Percentiles rank a stretch among this genome's conserved stretches.
Conservation (phyloP, 129 eudicot species). For the Lactuca saligna region DNA sequence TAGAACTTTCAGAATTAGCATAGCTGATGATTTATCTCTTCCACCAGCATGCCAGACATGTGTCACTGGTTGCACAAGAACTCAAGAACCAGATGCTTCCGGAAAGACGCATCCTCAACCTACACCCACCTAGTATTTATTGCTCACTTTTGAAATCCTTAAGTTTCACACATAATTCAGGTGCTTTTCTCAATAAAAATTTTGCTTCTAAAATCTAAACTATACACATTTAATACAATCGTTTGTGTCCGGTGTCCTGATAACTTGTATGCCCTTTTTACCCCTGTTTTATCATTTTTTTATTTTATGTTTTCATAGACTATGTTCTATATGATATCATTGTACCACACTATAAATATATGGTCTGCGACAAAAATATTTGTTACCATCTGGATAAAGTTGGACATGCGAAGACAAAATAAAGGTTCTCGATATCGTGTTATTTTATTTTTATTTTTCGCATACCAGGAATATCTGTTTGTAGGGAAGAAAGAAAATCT, state of each 20-base stretch:
- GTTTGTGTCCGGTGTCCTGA: not conserved
- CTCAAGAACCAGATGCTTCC: constrained; percentile 39
- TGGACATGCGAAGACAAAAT: not conserved
- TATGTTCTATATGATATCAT: not conserved
- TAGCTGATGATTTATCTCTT: constrained; percentile 49
- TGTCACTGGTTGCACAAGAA: constrained; percentile 31
- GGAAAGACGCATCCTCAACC: constrained; percentile 43
- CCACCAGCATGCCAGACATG: constrained; percentile 51
- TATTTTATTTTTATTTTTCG: not conserved
- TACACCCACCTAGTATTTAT: constrained; percentile 25
- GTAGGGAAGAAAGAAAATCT: not conserved
- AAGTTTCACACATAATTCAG: constrained; percentile 27
- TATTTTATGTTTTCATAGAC: not conserved
- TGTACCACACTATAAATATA: not conserved
- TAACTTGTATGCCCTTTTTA: not conserved
- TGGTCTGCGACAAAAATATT: not conserved
- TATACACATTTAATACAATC: not conserved
- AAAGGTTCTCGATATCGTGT: not conserved
- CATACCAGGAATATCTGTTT: not conserved
- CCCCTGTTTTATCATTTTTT: constrained; percentile 1
- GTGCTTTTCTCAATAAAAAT: constrained; percentile 19
- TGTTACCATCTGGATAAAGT: constrained; percentile 8
- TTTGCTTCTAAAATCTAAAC: not conserved
- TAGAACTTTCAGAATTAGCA: constrained; percentile 60
- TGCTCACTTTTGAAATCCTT: constrained; percentile 6